Base-by-base conservation (phyloP, 352 stramenopile genomes). In the Pythium biforme region DNA sequence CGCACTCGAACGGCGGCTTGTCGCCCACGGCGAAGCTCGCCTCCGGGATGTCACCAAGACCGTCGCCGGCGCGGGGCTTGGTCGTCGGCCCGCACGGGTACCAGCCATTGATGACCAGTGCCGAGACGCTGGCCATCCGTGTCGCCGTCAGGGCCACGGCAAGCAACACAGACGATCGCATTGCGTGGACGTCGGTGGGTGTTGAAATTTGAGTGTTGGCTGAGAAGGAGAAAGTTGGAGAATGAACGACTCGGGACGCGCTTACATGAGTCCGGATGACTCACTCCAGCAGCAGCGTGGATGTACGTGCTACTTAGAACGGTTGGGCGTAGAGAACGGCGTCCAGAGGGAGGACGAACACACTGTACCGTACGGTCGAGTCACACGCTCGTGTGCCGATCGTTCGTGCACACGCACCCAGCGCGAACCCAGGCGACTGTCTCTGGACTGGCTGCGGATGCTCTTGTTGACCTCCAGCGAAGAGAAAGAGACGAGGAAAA, bases 21-120 rank as follows among this genome's bases (percentile, higher is more conserved):
- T 56, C 41, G 4, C 20, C 17, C 17, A 55, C 40, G 19, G 45
- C 22, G 41, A 61, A 53, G 26, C 25, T 23, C 3, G 22, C 22
- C 14, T 59, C 52, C 7, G 53, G 40, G 40, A 70, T 27, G 29
- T 45, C 46, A 29, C 27, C 26, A 1, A 10, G 73, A 15, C 74
- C 46, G 11, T 68, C 62, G 37, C 70, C 34, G 0, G 59, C 68
- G 14, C 43, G 31, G 20, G 62, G 50, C n/a, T 64, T 55, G 25
- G 39, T 43, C 26, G 63, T 61, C 20, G 59, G 39, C 12, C 55
- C 55, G 27, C 67, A 74, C 2, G 62, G 40, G 59, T 66, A 74
- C 67, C 67, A 74, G 4, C 67, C 70, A 43, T 74, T 77, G 47
- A 77, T 40, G 5, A 55, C 55, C 9, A 62, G 27, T 4, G 55